Conservation (phyloP, 2,329 filamentous ascomycete genomes). For the Sclerotinia nivalis region DNA sequence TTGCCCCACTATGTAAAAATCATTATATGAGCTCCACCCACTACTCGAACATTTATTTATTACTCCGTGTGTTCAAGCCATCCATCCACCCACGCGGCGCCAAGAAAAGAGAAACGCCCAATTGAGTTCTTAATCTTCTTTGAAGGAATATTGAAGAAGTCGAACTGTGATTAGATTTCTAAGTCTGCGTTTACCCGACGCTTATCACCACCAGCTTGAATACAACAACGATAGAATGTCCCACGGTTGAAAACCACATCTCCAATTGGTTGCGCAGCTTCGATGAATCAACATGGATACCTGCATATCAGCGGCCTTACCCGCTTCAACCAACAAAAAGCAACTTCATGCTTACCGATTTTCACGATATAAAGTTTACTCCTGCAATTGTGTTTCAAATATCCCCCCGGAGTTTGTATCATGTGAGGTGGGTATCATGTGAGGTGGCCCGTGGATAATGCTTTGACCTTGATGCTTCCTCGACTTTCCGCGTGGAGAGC, state of each 20-base stretch:
- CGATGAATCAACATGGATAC: not conserved
- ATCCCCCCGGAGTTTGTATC: not conserved
- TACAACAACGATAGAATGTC: not conserved
- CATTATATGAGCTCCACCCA: not conserved
- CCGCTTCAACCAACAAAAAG: slow-evolving; percentile 6
- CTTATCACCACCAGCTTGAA: not conserved
- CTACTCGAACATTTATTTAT: not conserved
- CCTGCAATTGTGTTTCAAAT: slow-evolving; percentile 10
- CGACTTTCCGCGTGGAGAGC: not conserved
- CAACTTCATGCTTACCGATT: slow-evolving; percentile 15
- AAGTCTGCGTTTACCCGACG: not conserved
- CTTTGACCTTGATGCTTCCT: too few relatives aligned
- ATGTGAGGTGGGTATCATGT: slow-evolving; percentile 5
- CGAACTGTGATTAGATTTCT: not conserved
- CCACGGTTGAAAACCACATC: slow-evolving; percentile 2
- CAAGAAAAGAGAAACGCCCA: not conserved
- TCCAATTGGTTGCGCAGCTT: not conserved
- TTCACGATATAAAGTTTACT: not conserved
- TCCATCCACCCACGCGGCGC: slow-evolving; percentile 10
- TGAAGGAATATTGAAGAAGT: not conserved
- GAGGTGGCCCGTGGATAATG: not conserved
- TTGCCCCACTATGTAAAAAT: slow-evolving; percentile 2
- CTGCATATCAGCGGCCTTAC: not conserved
- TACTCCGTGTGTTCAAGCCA: not conserved
- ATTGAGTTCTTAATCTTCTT: not conserved